phyloP scores from a whole-genome alignment of 2,329 filamentous ascomycete species.

The Diplocarpon mali region DNA sequence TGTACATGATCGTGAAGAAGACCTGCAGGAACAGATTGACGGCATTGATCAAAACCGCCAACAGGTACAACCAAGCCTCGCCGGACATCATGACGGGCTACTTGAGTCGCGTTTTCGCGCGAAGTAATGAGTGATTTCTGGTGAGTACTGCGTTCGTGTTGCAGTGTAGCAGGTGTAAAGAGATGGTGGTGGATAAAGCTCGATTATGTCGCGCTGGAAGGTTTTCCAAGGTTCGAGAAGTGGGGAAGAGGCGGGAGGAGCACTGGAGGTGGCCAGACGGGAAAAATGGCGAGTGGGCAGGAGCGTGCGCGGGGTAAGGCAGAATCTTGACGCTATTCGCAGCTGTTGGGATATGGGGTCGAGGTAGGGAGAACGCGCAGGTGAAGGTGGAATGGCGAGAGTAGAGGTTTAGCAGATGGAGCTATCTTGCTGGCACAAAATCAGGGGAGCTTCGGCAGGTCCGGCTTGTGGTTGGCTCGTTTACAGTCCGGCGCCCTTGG shows the following conservation, averaged over 20 bases:
- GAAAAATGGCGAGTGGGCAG: too few relatives aligned
- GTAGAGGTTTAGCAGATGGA: slow-evolving; percentile 16
- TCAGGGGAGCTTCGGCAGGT: neutral
- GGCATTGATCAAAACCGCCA: slow-evolving; percentile 98
- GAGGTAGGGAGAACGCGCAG: slow-evolving; percentile 9
- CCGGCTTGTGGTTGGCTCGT: slow-evolving; percentile 10
- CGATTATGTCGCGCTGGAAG: neutral
- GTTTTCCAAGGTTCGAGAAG: neutral
- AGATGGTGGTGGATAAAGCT: neutral
- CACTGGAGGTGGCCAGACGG: neutral
- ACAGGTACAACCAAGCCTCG: slow-evolving; percentile 95
- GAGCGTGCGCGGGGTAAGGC: neutral
- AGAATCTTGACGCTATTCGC: slow-evolving; percentile 4
- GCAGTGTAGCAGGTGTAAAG: too few relatives aligned
- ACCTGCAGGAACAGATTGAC: slow-evolving; percentile 99
- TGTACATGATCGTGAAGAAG: slow-evolving; percentile 99
- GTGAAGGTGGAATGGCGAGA: slow-evolving; percentile 16
- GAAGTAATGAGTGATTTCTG: neutral
- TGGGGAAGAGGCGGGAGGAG: neutral
- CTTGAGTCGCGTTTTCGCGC: slow-evolving; percentile 9
- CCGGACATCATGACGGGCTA: slow-evolving; percentile 64
- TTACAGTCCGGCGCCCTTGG: slow-evolving; percentile 2
- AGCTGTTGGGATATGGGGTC: slow-evolving; percentile 8
- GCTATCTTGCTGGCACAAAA: slow-evolving; percentile 11
- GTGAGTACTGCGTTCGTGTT: neutral